Evolutionary conservation across 768 basidiomycete species (phyloP).

Genomic region (Termitomyces sp.): DNA sequence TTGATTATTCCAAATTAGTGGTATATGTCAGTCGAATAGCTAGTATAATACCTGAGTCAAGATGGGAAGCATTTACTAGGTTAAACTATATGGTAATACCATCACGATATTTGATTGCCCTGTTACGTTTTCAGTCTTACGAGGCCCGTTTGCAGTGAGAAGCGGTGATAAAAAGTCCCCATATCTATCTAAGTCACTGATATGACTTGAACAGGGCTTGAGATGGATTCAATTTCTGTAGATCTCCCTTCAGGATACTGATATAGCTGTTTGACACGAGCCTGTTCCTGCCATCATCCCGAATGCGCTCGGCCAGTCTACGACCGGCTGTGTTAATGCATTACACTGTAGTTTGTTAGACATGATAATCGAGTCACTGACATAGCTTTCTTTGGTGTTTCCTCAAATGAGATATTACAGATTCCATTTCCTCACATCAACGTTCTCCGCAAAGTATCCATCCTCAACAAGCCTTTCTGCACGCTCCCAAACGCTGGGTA

Average conservation of each 20-base stretch:
- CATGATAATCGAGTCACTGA: neutral
- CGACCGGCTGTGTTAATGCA: neutral
- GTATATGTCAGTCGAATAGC: neutral
- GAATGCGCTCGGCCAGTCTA: neutral
- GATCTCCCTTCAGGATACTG: neutral
- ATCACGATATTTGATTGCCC: neutral
- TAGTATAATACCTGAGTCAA: neutral
- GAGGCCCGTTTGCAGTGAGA: neutral
- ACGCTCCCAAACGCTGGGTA: slow-evolving; percentile 14
- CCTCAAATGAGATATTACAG: neutral
- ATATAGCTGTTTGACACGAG: neutral
- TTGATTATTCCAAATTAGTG: neutral
- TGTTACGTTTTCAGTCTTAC: neutral
- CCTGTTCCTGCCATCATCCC: neutral
- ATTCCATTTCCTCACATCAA: neutral
- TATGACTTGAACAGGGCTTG: neutral
- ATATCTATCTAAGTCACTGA: neutral
- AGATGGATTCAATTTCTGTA: neutral
- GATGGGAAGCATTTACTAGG: neutral
- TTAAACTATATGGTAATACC: neutral
- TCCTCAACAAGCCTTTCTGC: neutral
- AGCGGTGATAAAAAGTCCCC: neutral
- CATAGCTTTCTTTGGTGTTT: neutral
- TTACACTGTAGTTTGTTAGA: neutral
- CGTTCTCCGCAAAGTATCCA: neutral